Conservation (phyloP, 1,284 basidiomycete species). For the Paramarasmius palmivorus region DNA sequence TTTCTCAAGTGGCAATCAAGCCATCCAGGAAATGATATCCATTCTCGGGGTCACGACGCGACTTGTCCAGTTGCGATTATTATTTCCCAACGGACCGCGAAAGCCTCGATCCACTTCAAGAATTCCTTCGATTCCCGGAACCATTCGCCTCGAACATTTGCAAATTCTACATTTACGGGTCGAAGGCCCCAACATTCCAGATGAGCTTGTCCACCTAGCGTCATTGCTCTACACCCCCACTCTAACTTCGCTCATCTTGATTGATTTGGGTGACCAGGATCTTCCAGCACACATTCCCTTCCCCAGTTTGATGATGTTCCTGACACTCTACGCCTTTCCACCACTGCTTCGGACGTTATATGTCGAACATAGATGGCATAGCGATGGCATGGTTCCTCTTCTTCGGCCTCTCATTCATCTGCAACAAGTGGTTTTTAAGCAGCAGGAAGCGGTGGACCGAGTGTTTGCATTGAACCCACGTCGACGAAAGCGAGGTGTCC, state of each 20-base stretch:
- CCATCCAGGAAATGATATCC: constrained; percentile 46
- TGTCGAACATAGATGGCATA: constrained; percentile 45
- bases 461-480: background rate
- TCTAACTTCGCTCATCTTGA: constrained; percentile 39
- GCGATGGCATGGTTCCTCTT: background rate
- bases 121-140: constrained; percentile 24
- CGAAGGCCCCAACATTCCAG: constrained; percentile 47
- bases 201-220: constrained; percentile 46
- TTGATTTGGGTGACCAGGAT: constrained; percentile 31
- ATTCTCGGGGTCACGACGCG: constrained; percentile 47
- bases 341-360: constrained; percentile 35
- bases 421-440: background rate
- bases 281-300: constrained; percentile 31
- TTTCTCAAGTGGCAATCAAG: constrained; percentile 46
- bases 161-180: constrained; percentile 42
- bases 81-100: constrained; percentile 30
- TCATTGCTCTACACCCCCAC: constrained; percentile 42
- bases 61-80: constrained; percentile 45
- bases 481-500: background rate
- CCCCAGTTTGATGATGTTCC: constrained; percentile 39
- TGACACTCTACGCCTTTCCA: constrained; percentile 40
- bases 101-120: constrained; percentile 12
- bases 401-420: background rate
- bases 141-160: constrained; percentile 39
- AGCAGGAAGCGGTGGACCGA: background rate